Base-by-base conservation (phyloP, 192 early-diverging fungal species). In the Backusella morwellensis region DNA sequence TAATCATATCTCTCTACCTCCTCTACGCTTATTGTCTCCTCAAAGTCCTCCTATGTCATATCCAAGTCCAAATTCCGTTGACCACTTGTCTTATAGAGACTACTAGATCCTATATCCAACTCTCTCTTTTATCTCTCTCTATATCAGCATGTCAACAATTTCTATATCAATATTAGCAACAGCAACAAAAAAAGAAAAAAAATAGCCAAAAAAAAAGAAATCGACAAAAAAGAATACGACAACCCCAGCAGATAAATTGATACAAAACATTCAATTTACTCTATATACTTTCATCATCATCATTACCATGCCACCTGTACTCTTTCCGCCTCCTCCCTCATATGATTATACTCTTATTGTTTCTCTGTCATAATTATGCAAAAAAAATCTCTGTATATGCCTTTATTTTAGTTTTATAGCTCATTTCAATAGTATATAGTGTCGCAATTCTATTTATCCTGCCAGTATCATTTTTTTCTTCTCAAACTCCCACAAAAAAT, bases 21-120 rank as follows among this genome's bases (percentile, higher is more conserved):
- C 66, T 68, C 66, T 35, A 68, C 66, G 32, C 35, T 34, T 35
- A 12, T 35, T 35, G 35, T 35, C 66, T 35, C 66, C 66, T 68
- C 66, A 68, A 68, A 35, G 66, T 68, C 66, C 66, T 68, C 66
- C 66, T 68, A 77, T 76, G 8, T 67, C 75, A 40, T 74, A 52
- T 32, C 70, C 79, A 12, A 80, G 75, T 70, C 75, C 80, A 38
- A 71, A 32, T 34, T 77, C 80, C 19, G 68, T 74, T 6, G 67
- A 79, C 41, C 26, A 74, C 12, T 36, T 75, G 29, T 66, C 74
- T 15, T 76, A 47, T 38, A n/a, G 75, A 35, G 67, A 78, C 47
- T 72, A 71, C 11, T 71, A 47, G 47, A 29, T 59, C 6, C 2
- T 6, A 50, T 50, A 14, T 17, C 14, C 3, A 44, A 5, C 42